A percentile compares a stretch with the other conserved stretches of the same genome.
phyloP scores from a whole-genome alignment of 2,329 filamentous ascomycete species.

The Dothideomycetes sp. region DNA sequence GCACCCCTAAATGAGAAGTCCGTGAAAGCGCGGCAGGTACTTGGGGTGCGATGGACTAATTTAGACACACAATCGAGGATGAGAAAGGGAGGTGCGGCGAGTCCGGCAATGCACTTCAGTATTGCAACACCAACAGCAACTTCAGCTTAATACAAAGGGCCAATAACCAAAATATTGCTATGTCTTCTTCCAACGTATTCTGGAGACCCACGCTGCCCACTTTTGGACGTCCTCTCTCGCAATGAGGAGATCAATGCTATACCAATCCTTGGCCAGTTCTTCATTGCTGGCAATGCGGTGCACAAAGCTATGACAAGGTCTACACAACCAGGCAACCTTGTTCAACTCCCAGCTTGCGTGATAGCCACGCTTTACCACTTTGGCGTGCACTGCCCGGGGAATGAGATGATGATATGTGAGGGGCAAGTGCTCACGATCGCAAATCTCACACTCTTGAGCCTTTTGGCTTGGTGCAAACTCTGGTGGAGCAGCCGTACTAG shows the following conservation, averaged over 20 bases:
- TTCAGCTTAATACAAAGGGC: too few species aligned
- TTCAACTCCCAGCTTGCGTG: conserved; percentile 63
- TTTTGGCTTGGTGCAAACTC: conserved; percentile 41
- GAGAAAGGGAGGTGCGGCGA: too few species aligned
- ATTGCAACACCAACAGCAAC: too few species aligned
- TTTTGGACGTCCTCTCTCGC: conserved; percentile 59
- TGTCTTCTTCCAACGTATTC: conserved; percentile 57
- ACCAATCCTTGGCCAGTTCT: conserved; percentile 61
- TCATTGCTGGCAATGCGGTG: conserved; percentile 67
- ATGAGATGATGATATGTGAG: conserved; percentile 81
- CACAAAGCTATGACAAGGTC: conserved; percentile 74
- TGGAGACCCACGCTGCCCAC: conserved; percentile 63
- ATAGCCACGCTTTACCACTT: conserved; percentile 68
- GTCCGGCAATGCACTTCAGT: too few species aligned
- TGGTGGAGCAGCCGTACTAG: conserved; percentile 51
- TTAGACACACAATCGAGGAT: too few species aligned
- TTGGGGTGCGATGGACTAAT: too few species aligned
- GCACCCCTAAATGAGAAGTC: too few species aligned
- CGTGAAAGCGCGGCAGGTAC: too few species aligned
- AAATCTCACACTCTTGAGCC: conserved; percentile 59
- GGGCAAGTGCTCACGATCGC: conserved; percentile 60
- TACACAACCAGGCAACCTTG: conserved; percentile 77
- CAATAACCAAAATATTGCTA: background rate
- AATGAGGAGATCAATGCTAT: conserved; percentile 60
- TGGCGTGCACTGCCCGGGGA: conserved; percentile 64